Evolutionary conservation across 495 filamentous ascomycete genomes (phyloP), one percentile per base, ranked within the genome.

Genomic region (Zalerion maritima): DNA sequence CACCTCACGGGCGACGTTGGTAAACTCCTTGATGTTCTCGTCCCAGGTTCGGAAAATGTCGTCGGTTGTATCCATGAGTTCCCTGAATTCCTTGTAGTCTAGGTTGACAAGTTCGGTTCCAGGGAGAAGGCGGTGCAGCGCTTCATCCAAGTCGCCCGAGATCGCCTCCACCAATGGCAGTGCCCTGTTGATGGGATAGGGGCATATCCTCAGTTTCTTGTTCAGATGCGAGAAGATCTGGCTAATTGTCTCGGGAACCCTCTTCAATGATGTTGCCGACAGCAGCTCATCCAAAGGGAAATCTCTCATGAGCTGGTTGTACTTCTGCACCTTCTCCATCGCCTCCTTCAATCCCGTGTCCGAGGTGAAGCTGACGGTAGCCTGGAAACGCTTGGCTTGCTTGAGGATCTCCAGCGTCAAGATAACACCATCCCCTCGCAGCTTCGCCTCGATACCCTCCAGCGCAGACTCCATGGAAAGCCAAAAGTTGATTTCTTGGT

Each of bases 401-500:
- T 81, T 81, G 34, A 99, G 63, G 28, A 96, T 80, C 40, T 96
- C 86, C 55, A 99, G 69, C 0, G 91, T 96, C 41, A 99, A 62
- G 45, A 67, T 69, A 14, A 99, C 87, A 14, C 89, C 89, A 26
- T 92, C 82, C 38, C 84, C 80, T 28, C 75, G 64, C 21, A 94
- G 60, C 47, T 96, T 86, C 18, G 64, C 68, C 49, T 94, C 87
- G 35, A 99, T 91, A 8, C 74, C 74, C 41, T 94, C 86, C 24
- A 99, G 52, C 2, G 81, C 78, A 23, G 73, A 77, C 47, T 99
- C 89, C 76, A 96, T 91, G 1, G 82, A 83, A 22, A 96, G 54
- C 89, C 89, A 99, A 43, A 94, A 99, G 45, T 94, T 94, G 44
- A 96, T 92, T 49, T 99, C 89, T 49, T 94, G 91, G 12, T 78